phyloP scores from a whole-genome alignment of 2,329 filamentous ascomycete genomes.

The Ascochyta clinopodiicola region DNA sequence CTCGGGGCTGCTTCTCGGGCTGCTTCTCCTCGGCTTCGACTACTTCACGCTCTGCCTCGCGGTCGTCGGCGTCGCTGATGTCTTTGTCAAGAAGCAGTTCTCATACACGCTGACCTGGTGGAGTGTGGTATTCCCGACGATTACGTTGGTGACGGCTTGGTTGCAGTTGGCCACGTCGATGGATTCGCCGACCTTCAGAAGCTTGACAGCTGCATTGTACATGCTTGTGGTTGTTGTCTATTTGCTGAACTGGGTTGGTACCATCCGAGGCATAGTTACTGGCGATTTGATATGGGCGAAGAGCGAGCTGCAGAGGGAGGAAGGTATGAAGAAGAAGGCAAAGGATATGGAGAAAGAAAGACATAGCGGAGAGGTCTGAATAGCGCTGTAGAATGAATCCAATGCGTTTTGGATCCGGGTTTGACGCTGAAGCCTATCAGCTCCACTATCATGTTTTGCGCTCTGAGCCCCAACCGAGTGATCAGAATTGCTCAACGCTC shows the following conservation, averaged over 20 bases:
- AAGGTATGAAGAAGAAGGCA: conserved; percentile 11
- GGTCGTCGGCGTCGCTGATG: conserved; percentile 1
- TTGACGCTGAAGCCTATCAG: background rate
- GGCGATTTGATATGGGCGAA: conserved; percentile 11
- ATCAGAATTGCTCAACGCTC: background rate
- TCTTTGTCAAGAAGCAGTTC: conserved; percentile 11
- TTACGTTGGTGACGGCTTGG: conserved; percentile 10
- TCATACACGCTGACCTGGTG: conserved; percentile 13
- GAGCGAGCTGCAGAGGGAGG: conserved; percentile 12
- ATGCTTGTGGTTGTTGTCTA: conserved; percentile 5
- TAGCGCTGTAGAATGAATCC: background rate
- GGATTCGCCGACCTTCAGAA: conserved; percentile 8
- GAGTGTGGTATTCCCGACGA: conserved; percentile 9
- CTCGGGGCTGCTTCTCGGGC: background rate
- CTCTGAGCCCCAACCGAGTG: background rate
- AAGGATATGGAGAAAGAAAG: conserved; percentile 2
- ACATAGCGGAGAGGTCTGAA: background rate
- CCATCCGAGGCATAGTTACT: conserved; percentile 2
- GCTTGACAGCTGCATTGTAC: conserved; percentile 6
- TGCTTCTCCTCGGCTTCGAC: conserved; percentile 10
- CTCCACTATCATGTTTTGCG: background rate
- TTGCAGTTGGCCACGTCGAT: conserved; percentile 6
- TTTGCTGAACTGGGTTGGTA: conserved; percentile 8
- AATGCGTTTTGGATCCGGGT: too few species aligned
- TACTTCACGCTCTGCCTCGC: conserved; percentile 12